Base-by-base conservation (phyloP, 306 rosid genomes). In the Castanospermum australe region DNA sequence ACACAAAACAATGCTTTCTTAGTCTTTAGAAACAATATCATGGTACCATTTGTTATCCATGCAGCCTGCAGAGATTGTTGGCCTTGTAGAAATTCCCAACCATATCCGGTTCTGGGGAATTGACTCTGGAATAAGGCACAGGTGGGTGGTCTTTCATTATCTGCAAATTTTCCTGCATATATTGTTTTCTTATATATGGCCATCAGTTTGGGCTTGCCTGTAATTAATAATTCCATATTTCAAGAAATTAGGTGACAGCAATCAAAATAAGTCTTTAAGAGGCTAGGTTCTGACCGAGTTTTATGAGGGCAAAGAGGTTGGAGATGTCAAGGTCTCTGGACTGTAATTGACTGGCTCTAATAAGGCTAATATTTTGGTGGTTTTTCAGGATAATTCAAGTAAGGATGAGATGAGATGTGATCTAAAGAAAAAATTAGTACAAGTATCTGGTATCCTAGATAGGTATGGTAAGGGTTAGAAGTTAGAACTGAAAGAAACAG, bases 41-140 rank as follows among this genome's bases (percentile, higher is more conserved):
- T 47, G 28, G 54, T 36, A 9, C 64, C 22, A 67, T 67, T 80
- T 62, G 47, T 73, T 73, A 65, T 77, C 57, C n/a, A n/a, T n/a
- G n/a, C n/a, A 95, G 99, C 99, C 99, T 66, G 99, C 99, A 36
- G 99, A 95, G 87, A 95, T 95, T 54, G 83, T 95, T 81, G 99
- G 99, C 51, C 97, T 92, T 47, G 99, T 92, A 21, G 98, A 95
- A 81, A 92, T 95, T 82, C 98, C 97, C 36, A 83, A 20, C 71
- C 97, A 95, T 62, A 86, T 95, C 65, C 87, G 97, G 13, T 83
- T 95, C 45, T 95, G 99, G 99, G 99, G 99, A 84, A 84, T 95
- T 67, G 99, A 95, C 90, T 95, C 99, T 48, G 98, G 99, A 84
- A 95, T 95, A 79, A 85, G 93, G 73, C 98, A 95, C 88, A 92